A percentile compares a stretch with the other conserved stretches of the same genome.
phyloP scores from a whole-genome alignment of 768 basidiomycete species.

The Dioszegia crocea region DNA sequence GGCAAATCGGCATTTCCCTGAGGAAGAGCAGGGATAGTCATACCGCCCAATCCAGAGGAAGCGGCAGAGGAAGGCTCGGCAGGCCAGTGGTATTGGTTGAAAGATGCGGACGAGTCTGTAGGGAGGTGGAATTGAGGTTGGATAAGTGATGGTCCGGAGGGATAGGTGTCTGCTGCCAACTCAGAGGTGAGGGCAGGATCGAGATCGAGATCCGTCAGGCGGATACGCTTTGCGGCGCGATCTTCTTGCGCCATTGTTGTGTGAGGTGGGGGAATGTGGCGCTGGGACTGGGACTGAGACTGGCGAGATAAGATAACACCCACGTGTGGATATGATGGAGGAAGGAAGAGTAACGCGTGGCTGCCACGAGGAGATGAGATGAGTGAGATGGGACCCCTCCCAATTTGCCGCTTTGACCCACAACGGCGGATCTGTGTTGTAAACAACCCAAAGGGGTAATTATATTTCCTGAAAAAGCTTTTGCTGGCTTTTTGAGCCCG shows the following conservation, averaged over 20 bases:
- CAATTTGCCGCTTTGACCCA: too few species aligned
- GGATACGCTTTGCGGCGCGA: neutral
- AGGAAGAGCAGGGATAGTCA: neutral
- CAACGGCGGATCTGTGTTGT: too few species aligned
- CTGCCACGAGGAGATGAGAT: neutral
- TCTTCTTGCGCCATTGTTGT: neutral
- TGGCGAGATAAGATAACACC: slow-evolving; percentile 1
- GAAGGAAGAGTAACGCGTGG: neutral
- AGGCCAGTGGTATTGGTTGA: slow-evolving; percentile 5
- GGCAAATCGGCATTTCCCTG: neutral
- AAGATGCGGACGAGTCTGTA: neutral
- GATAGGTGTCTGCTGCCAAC: neutral
- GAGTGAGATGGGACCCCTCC: too few species aligned
- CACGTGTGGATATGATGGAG: neutral
- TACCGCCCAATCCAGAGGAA: neutral
- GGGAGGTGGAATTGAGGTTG: neutral
- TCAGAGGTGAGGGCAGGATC: neutral
- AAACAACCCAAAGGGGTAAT: too few species aligned
- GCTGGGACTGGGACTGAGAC: too few species aligned
- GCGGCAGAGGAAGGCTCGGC: neutral
- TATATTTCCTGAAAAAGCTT: too few species aligned
- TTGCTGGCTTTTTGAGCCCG: too few species aligned
- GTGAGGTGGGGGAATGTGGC: neutral
- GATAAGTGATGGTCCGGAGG: neutral
- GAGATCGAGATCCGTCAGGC: neutral